Evolutionary conservation across 148 eudicot genomes (phyloP), one percentile per base, ranked within the genome.

Genomic region (Arctostaphylos glauca): DNA sequence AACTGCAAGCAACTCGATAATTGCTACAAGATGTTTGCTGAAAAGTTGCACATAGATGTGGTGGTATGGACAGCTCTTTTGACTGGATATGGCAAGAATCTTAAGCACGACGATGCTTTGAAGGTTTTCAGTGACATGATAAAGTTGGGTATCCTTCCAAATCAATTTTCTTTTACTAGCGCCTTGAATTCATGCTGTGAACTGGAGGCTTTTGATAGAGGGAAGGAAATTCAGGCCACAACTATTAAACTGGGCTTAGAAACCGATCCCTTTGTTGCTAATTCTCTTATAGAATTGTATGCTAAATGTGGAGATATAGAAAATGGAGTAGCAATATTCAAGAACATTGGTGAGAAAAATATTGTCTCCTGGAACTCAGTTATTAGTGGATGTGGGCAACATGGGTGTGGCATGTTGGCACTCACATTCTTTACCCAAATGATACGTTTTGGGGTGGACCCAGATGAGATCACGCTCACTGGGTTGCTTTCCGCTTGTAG

Each of bases 31-130:
- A 92, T 91, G 21, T 95, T 92, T 70, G n/a, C 73, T 54, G 95
- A 92, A 77, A 94, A 86, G 66, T 83, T 75, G 81, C 90, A 89
- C 50, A 80, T 76, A 21, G 89, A 91, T 81, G 97, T 95, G 44
- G 98, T 84, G 6, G 94, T 94, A 72, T 95, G 98, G 98, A 95
- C 98, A 54, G 90, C 98, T 77, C 87, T 94, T 46, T 83, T 95
- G 88, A 91, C 96, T 5, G 98, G 93, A 44, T 94, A 81, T 80
- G 88, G 92, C 78, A 76, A 78, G 68, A 94, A 90, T 82, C 77
- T 71, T 48, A 88, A 81, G 79, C 95, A 95, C 16, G 87, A 88
- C 25, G 82, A 84, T 67, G 96, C 94, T 52, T 86, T 95, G 81
- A 68, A 77, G 44, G 90, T 92, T 82, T 90, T 94, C 55, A 49